Percentiles rank a stretch among this genome's conserved stretches.
Conservation (phyloP, 2,329 filamentous ascomycete genomes). For the Ophiocordyceps sinensis region DNA sequence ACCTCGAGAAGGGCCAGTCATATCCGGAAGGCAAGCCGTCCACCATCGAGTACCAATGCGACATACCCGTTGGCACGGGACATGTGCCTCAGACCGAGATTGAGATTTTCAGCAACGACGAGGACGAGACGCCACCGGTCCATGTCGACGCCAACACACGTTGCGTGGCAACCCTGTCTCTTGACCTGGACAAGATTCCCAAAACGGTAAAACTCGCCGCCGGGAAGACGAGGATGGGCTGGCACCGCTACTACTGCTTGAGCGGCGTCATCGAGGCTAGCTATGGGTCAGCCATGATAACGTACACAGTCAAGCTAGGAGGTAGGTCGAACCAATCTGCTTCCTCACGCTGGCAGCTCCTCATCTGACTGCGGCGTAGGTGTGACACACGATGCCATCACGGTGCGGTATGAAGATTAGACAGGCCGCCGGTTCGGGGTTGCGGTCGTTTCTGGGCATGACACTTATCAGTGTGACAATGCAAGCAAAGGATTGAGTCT, state of each 20-base stretch:
- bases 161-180: constrained; percentile 18
- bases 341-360: not conserved
- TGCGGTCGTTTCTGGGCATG: too few relatives aligned
- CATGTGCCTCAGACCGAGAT: constrained; percentile 21
- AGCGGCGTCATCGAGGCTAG: constrained; percentile 21
- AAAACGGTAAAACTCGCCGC: constrained; percentile 15
- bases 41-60: constrained; percentile 22
- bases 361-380: constrained; percentile 8
- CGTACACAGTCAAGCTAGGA: constrained; percentile 21
- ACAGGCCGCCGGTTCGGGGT: too few relatives aligned
- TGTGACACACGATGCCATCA: constrained; percentile 21
- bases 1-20: constrained; percentile 17
- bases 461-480: too few relatives aligned
- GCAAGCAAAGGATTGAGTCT: too few relatives aligned
- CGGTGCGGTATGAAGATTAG: constrained; percentile 16
- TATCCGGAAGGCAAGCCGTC: constrained; percentile 21
- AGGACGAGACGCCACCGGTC: constrained; percentile 14
- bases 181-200: constrained; percentile 20
- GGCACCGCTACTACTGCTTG: constrained; percentile 21
- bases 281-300: constrained; percentile 24
- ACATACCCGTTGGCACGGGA: constrained; percentile 20
- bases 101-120: constrained; percentile 21
- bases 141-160: constrained; percentile 16
- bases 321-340: constrained; percentile 10
- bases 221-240: constrained; percentile 18